Evolutionary conservation across 108 stramenopile genomes (phyloP), one percentile per base, ranked within the genome.

Genomic region (Pseudonitzschia multiseries): DNA sequence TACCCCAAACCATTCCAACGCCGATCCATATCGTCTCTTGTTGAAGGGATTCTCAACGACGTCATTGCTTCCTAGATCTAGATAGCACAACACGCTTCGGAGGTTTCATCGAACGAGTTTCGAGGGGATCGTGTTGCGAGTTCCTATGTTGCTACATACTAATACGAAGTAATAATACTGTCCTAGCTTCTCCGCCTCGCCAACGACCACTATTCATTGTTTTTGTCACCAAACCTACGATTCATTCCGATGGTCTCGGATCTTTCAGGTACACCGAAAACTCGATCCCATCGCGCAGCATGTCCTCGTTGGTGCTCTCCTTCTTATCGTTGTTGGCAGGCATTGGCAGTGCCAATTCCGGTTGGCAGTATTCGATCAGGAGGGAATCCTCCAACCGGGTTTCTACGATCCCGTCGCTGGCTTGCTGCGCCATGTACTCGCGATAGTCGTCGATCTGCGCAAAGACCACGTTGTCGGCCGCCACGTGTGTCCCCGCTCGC

Each of bases 381-480:
- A 68, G 53, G 4, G 83, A 86, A 28, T 71, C 67, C 22, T 80
- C 79, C n/a, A 89, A 69, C 33, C 71, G 57, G 10, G 93, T 89
- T 4, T 57, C 40, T 3, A 87, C 89, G 52, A 91, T 66, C 0
- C 87, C 89, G n/a, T 79, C 32, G 18, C 84, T 32, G 48, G 68
- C 68, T 22, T 83, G 56, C 6, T 72, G 28, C 6, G 74, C 65
- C 14, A 96, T 81, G 82, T 91, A 86, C 5, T 72, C 52, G n/a
- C 88, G 67, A 71, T 96, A 96, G 41, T 91, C 81, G 33, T 89
- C 65, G 29, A 95, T 88, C 8, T 77, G 57, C 18, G 82, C 86
- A 75, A 90, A 87, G 18, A 97, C 12, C 3, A 97, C 92, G 84
- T 97, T 97, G 70, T 97, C 96, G 6, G 96, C 96, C 24, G 88